These are phyloP conservation scores for Ophiostoma montium DNA, from an alignment of 2,329 filamentous ascomycete genomes.

Conservation along the genomic window DNA sequence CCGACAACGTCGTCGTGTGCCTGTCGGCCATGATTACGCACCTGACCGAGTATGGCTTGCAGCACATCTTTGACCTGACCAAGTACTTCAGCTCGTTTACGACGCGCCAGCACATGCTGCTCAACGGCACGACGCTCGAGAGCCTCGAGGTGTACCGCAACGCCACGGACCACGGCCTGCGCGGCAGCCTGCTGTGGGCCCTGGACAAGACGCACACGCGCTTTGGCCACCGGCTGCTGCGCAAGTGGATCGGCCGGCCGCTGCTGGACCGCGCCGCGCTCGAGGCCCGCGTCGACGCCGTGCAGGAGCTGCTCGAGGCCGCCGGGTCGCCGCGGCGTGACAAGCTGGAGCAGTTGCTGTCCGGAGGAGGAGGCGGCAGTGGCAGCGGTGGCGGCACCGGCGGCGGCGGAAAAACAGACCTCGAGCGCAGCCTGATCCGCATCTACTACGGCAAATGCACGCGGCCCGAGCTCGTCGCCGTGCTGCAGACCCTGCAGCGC, in stretches of 20 bases:
- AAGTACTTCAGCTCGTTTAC: conserved; percentile 97
- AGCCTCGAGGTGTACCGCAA: conserved; percentile 95
- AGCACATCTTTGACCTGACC: conserved; percentile 90
- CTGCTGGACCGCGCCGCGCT: conserved; percentile 62
- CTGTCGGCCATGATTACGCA: conserved; percentile 94
- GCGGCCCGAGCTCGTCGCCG: conserved; percentile 70
- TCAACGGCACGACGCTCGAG: conserved; percentile 88
- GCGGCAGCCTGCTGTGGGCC: conserved; percentile 89
- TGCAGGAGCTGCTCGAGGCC: conserved; percentile 68
- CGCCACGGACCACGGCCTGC: conserved; percentile 70
- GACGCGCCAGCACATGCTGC: conserved; percentile 82
- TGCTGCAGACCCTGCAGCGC: conserved; percentile 72
- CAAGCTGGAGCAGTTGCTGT: conserved; percentile 56
- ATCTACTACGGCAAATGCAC: conserved; percentile 97
- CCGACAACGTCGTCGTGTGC: conserved; percentile 78
- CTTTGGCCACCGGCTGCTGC: conserved; percentile 73
- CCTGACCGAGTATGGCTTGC: conserved; percentile 77
- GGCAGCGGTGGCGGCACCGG: not conserved
- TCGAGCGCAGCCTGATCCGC: conserved; percentile 84
- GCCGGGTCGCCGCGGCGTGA: conserved; percentile 55
- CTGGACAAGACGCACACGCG: conserved; percentile 83
- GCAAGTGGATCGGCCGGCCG: conserved; percentile 91
- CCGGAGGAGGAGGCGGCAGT: not conserved
- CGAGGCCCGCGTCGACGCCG: conserved; percentile 66
- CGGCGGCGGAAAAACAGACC: conserved; percentile 51